Evolutionary conservation across 164 flowering plant species (phyloP).

Genomic region (Aristolochia californica): DNA sequence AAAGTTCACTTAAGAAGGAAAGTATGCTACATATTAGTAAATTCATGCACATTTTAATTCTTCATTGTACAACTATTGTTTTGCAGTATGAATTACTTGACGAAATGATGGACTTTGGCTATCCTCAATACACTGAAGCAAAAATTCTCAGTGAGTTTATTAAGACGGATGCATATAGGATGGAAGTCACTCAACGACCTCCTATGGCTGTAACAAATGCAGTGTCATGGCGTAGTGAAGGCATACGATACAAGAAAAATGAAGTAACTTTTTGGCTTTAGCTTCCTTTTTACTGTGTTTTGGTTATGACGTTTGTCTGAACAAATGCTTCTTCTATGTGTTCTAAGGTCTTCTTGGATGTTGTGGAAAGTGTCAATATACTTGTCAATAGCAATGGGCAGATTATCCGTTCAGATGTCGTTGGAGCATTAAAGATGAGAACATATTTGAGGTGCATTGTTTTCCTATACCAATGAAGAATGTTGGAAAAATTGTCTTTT

Average conservation of each 20-base stretch:
- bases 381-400: constrained; percentile 98
- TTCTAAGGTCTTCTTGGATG: constrained; percentile 86
- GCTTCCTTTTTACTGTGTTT: no score
- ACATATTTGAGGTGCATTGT: constrained; percentile 74
- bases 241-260: constrained; percentile 91
- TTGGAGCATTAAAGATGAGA: constrained; percentile 97
- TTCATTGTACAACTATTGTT: background rate
- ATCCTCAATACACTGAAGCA: constrained; percentile 98
- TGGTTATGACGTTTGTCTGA: background rate
- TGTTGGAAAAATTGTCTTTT: no score
- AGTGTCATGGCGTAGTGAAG: constrained; percentile 99
- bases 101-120: constrained; percentile 99
- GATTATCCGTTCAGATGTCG: constrained; percentile 90
- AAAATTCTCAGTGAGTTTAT: constrained; percentile 95
- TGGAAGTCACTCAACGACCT: constrained; percentile 97
- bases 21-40: background rate
- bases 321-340: constrained; percentile 7
- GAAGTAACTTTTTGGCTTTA: constrained; percentile 38
- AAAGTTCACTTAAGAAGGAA: no score
- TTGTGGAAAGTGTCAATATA: constrained; percentile 96
- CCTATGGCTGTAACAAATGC: constrained; percentile 99
- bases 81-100: constrained; percentile 94
- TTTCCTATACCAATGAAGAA: background rate
- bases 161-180: constrained; percentile 97
- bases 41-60: constrained; percentile 3